Base-by-base conservation (phyloP, 192 early-diverging fungal genomes). In the Coemansia sp. region DNA sequence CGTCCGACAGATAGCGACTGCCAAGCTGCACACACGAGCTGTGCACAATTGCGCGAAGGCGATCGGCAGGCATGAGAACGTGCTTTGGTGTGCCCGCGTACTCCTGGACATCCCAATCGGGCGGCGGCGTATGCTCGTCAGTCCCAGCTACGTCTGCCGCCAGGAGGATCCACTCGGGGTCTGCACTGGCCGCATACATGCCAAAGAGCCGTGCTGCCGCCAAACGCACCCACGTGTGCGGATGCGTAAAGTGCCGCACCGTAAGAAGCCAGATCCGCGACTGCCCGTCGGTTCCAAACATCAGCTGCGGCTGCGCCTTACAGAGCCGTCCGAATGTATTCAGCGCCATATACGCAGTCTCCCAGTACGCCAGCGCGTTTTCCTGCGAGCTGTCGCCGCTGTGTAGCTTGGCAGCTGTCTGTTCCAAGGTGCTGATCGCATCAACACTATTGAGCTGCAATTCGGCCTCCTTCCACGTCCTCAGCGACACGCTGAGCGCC, bases 221-320 rank as follows among this genome's bases (percentile, higher is more conserved):
- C 23, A 87, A 58, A 22, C 94, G 87, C 27, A 98, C 86, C 96
- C 95, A 99, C 1, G 86, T 72, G 54, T 98, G 96, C 22, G 96
- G 96, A 68, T 96, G 89, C 31, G 90, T 55, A 48, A 97, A 68
- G 36, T 92, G 84, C 15, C 75, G 64, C n/a, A 82, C 74, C 2
- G 89, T 72, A 50, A 84, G 57, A 20, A 60, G 67, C 94, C 94
- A 97, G 15, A 97, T 66, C 6, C 72, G 60, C 44, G 80, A 80
- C 17, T 72, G 68, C 4, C 79, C 78, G 5, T 74, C 67, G 13
- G 57, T 52, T 2, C 83, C 72, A 57, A 87, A 83, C 22, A 82
- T 73, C 37, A 75, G 45, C n/a, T 72, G 65, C 0, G 87, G 86
- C 60, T 81, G 77, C 11, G 67, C 68, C 61, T 84, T 82, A 36